Base-by-base conservation (phyloP, 306 rosid genomes). In the Ochetophila trinervis region DNA sequence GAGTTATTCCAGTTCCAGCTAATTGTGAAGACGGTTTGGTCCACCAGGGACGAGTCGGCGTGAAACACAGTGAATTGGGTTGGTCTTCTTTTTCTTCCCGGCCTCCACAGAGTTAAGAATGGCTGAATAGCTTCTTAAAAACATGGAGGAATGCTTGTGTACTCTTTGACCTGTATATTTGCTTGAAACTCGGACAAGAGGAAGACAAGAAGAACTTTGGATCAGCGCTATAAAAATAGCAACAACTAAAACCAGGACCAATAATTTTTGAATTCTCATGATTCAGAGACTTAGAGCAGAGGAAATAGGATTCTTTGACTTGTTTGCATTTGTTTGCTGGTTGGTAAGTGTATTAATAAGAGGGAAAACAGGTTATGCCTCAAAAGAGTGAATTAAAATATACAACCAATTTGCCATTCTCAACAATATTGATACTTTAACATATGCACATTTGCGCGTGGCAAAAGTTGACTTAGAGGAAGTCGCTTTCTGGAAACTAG, bases 11-110 rank as follows among this genome's bases (percentile, higher is more conserved):
- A 49, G 17, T 16, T 66, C 17, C 40, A 74, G 49, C 78, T 74
- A 88, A 69, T 88, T 86, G 65, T 88, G 96, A 63, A 88, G 96
- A 45, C 75, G 96, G 71, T 88, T 84, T 59, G 96, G 90, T 60
- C 92, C 96, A 60, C 65, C 51, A 2, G 92, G 90, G 47, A 88
- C 87, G 44, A 20, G 32, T 22, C 78, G 51, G 57, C 7, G 90
- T 12, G 90, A 89, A 78, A 86, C 85, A 6, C 55, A 68, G 54
- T 79, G 95, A 67, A 82, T 63, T 53, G 65, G 62, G 67, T 63
- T 57, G 57, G 37, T 61, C 69, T 76, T 75, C 8, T 40, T 69
- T 58, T 73, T 37, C 24, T 47, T 74, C 62, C 36, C 78, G 18
- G 66, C 56, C 57, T 70, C 42, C 67, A 75, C 21, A 23, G 86